phyloP scores from a whole-genome alignment of 2,329 filamentous ascomycete species.

The Emmonsiellopsis sp. region DNA sequence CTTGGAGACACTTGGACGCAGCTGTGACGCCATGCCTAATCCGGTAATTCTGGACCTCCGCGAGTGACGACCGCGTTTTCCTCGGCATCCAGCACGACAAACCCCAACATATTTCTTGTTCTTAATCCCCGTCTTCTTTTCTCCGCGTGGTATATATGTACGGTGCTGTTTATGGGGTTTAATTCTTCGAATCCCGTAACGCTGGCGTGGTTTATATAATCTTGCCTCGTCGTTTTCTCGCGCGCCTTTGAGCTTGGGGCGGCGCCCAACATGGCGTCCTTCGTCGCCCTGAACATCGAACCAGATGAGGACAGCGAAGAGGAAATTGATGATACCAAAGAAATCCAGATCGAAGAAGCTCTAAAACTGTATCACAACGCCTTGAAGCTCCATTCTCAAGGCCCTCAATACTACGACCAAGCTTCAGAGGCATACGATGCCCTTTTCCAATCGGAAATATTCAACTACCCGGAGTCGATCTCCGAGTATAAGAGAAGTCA shows the following conservation, averaged over 20 bases:
- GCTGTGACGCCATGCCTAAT: constrained; percentile 7
- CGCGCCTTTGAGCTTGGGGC: constrained; percentile 7
- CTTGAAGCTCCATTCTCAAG: constrained; percentile 83
- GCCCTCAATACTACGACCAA: constrained; percentile 63
- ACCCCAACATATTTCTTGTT: not conserved
- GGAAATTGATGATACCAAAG: constrained; percentile 88
- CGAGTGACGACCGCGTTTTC: not conserved
- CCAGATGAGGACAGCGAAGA: constrained; percentile 84
- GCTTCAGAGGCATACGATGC: constrained; percentile 73
- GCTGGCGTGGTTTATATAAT: not conserved
- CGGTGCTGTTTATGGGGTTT: not conserved
- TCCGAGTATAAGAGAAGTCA: constrained; percentile 73
- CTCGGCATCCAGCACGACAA: not conserved
- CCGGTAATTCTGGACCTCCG: constrained; percentile 3
- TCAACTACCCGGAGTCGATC: constrained; percentile 77
- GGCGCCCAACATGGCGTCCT: constrained; percentile 44
- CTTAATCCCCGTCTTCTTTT: not conserved
- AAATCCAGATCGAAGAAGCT: constrained; percentile 94
- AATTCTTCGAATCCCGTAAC: not conserved
- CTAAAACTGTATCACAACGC: constrained; percentile 89
- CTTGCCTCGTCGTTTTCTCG: constrained; percentile 7
- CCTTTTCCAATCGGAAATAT: constrained; percentile 87
- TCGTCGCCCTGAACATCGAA: constrained; percentile 87
- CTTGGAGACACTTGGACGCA: not conserved
- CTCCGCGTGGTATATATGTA: not conserved